Percentiles rank a stretch among this genome's conserved stretches.
phyloP scores from a whole-genome alignment of 2,329 filamentous ascomycete genomes.

The Cladosporium sp. region DNA sequence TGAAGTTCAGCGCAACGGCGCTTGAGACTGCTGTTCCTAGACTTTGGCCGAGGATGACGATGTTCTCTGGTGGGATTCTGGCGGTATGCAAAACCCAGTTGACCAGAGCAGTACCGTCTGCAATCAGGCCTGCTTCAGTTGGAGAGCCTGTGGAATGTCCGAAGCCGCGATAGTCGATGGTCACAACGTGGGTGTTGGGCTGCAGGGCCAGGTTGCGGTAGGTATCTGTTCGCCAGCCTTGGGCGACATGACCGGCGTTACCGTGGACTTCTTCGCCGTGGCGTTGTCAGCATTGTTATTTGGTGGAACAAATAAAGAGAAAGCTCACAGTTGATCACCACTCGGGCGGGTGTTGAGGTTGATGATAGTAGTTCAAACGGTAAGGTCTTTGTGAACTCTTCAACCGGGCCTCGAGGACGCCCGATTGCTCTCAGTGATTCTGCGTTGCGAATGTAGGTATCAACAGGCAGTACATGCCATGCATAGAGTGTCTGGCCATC shows the following conservation, averaged over 20 bases:
- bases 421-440: slow-evolving; percentile 52
- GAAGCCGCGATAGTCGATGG: slow-evolving; percentile 89
- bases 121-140: slow-evolving; percentile 77
- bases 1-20: slow-evolving; percentile 72
- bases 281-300: not conserved
- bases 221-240: slow-evolving; percentile 72
- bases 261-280: slow-evolving; percentile 41
- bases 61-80: slow-evolving; percentile 67
- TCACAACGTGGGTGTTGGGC: slow-evolving; percentile 76
- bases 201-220: slow-evolving; percentile 77
- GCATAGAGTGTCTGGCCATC: slow-evolving; percentile 80
- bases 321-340: slow-evolving; percentile 58
- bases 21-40: slow-evolving; percentile 83
- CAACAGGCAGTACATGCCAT: slow-evolving; percentile 86
- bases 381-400: slow-evolving; percentile 51
- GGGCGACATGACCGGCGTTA: slow-evolving; percentile 85
- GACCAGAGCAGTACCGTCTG: slow-evolving; percentile 72
- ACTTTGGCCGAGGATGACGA: slow-evolving; percentile 82
- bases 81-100: slow-evolving; percentile 70
- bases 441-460: slow-evolving; percentile 74
- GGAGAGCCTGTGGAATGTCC: slow-evolving; percentile 79
- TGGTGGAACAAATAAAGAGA: not conserved
- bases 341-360: slow-evolving; percentile 51
- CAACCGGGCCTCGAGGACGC: slow-evolving; percentile 50
- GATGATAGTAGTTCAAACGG: slow-evolving; percentile 53